A percentile compares a stretch with the other conserved stretches of the same genome.
Conservation (phyloP, 2,329 filamentous ascomycete genomes). For the Colletotrichum eleusines region DNA sequence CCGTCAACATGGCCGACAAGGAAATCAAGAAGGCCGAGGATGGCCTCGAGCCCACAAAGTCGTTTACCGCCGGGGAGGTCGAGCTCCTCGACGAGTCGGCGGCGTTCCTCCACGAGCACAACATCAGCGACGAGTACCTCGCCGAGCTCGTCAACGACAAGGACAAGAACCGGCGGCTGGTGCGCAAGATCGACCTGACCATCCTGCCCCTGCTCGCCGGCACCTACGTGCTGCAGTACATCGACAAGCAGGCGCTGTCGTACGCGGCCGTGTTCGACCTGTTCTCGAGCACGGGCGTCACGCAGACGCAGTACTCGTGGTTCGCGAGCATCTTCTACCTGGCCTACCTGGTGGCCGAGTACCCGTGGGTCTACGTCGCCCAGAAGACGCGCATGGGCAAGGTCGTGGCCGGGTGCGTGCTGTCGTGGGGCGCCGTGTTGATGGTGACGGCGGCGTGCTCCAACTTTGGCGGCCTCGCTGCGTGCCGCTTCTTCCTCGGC, state of each 20-base stretch:
- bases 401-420: conserved; percentile 49
- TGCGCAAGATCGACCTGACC: conserved; percentile 61
- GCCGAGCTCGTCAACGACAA: conserved; percentile 59
- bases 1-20: conserved; percentile 26
- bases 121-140: conserved; percentile 56
- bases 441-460: conserved; percentile 56
- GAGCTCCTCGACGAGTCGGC: conserved; percentile 60
- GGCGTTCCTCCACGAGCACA: conserved; percentile 62
- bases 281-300: conserved; percentile 61
- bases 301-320: conserved; percentile 62
- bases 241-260: conserved; percentile 67
- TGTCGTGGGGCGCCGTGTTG: conserved; percentile 54
- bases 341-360: conserved; percentile 59
- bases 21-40: conserved; percentile 31
- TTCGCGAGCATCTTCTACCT: conserved; percentile 69
- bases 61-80: conserved; percentile 32
- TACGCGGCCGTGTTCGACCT: conserved; percentile 69
- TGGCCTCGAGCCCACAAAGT: conserved; percentile 40
- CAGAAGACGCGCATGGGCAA: conserved; percentile 53
- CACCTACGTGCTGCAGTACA: conserved; percentile 65
- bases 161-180: conserved; percentile 46
- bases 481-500: conserved; percentile 60
- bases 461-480: conserved; percentile 57
- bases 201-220: conserved; percentile 64
- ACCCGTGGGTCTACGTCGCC: conserved; percentile 51